Conservation (phyloP, 345 rosid genomes). For the Melaleuca quinquenervia region DNA sequence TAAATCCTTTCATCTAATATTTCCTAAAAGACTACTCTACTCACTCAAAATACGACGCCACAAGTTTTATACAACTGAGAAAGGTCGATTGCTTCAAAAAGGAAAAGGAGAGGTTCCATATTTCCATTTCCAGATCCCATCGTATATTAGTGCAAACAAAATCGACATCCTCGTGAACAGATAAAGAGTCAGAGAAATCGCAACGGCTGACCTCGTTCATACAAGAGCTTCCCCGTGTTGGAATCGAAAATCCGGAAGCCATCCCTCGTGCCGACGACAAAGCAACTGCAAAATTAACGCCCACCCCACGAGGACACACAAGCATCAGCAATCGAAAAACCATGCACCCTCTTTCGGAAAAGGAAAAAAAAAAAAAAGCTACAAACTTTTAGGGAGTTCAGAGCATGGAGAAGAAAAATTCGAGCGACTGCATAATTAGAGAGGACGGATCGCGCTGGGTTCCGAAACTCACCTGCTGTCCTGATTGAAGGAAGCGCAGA, state of each 20-base stretch:
- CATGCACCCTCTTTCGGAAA: not conserved
- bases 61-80: not conserved
- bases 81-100: not conserved
- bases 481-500: constrained; percentile 82
- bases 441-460: not conserved
- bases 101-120: not conserved
- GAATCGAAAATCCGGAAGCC: constrained; percentile 77
- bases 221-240: constrained; percentile 68
- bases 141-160: not conserved
- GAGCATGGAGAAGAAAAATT: not conserved
- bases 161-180: not conserved
- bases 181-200: not conserved
- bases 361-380: not conserved
- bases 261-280: constrained; percentile 60
- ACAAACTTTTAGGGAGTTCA: not conserved
- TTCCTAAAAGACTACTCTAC: not conserved
- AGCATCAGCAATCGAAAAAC: not conserved
- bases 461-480: constrained; percentile 40
- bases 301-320: not conserved
- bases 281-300: constrained; percentile 34
- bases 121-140: not conserved
- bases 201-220: constrained; percentile 51
- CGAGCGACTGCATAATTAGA: not conserved
- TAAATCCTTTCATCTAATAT: not conserved
- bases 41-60: not conserved